Percentiles rank a stretch among this genome's conserved stretches.
phyloP scores from a whole-genome alignment of 441 rosid genomes.

The Populus tomentosa region DNA sequence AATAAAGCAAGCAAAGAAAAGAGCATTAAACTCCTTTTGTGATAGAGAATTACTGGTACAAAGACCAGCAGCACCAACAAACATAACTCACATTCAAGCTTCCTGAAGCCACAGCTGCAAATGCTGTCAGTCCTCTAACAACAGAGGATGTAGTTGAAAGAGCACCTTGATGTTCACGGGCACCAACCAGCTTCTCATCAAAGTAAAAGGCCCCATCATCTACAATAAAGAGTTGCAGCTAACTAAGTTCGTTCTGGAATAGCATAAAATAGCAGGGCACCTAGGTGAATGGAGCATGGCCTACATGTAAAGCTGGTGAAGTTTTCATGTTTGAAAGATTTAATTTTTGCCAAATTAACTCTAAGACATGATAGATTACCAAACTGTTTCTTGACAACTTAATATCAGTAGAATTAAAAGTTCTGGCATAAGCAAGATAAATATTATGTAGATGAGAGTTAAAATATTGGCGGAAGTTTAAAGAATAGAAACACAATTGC shows the following conservation, averaged over 20 bases:
- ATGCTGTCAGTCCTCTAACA: slow-evolving; percentile 68
- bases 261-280: slow-evolving; percentile 1
- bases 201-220: slow-evolving; percentile 86
- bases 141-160: slow-evolving; percentile 81
- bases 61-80: neutral
- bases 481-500: neutral
- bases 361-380: neutral
- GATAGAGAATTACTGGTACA: slow-evolving; percentile 14
- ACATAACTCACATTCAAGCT: slow-evolving; percentile 51
- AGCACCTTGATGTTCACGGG: slow-evolving; percentile 51
- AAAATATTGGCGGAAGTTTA: neutral
- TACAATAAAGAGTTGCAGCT: slow-evolving; percentile 22
- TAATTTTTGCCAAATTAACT: neutral
- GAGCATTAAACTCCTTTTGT: slow-evolving; percentile 15
- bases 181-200: slow-evolving; percentile 60
- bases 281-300: neutral
- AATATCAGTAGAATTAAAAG: neutral
- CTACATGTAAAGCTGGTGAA: neutral
- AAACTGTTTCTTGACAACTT: neutral
- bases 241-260: neutral
- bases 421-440: neutral
- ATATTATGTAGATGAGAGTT: neutral
- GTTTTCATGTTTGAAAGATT: neutral
- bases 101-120: slow-evolving; percentile 57
- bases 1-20: slow-evolving; percentile 15